Evolutionary conservation across 1,284 basidiomycete species (phyloP).

Genomic region (Papiliotrema laurentii): DNA sequence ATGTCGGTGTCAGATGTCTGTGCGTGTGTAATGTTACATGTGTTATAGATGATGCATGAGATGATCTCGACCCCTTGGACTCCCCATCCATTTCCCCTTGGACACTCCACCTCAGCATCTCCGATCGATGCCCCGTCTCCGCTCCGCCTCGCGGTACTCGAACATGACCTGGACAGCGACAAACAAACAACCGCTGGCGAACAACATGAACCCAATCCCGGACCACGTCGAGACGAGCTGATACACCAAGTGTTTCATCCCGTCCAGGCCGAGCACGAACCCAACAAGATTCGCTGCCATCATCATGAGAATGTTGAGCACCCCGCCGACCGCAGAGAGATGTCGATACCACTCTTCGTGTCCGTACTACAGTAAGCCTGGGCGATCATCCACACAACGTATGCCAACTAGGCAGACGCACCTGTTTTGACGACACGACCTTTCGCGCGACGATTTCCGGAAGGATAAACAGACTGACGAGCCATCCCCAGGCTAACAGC

Average conservation of each 20-base stretch:
- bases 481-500: constrained; percentile 95
- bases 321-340: constrained; percentile 74
- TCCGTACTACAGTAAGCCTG: constrained; percentile 57
- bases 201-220: constrained; percentile 64
- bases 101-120: constrained; percentile 32
- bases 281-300: constrained; percentile 91
- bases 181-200: constrained; percentile 66
- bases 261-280: constrained; percentile 87
- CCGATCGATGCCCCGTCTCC: constrained; percentile 39
- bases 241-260: constrained; percentile 64
- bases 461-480: constrained; percentile 82
- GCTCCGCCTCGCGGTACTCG: constrained; percentile 64
- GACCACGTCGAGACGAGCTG: constrained; percentile 63
- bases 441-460: constrained; percentile 71
- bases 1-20: too few species aligned
- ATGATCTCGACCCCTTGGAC: too few species aligned
- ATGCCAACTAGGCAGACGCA: too few species aligned
- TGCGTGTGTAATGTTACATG: too few species aligned
- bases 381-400: too few species aligned
- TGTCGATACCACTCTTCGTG: constrained; percentile 76
- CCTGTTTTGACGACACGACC: constrained; percentile 62
- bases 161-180: constrained; percentile 90
- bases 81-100: too few species aligned
- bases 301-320: constrained; percentile 84
- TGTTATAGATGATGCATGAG: too few species aligned